phyloP scores from a whole-genome alignment of 1,139 yeast species.

The Candida anutae region DNA sequence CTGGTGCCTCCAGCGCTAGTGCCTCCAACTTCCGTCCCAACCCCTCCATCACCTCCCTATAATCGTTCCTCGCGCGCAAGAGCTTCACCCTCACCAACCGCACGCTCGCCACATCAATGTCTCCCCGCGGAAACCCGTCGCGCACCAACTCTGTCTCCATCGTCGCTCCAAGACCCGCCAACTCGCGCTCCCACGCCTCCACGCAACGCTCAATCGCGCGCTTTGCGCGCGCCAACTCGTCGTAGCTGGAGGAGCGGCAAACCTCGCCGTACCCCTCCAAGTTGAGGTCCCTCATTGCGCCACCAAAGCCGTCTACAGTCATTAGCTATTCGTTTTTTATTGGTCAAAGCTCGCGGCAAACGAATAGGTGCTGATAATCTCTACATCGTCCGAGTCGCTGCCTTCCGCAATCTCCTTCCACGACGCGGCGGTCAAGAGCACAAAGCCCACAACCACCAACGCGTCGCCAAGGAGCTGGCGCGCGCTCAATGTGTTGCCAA shows the following conservation, averaged over 20 bases:
- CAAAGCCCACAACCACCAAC: slow-evolving; percentile 60
- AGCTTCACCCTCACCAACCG: slow-evolving; percentile 58
- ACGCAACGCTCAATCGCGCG: slow-evolving; percentile 27
- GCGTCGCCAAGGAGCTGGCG: slow-evolving; percentile 51
- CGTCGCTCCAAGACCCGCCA: slow-evolving; percentile 34
- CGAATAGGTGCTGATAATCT: slow-evolving; percentile 35
- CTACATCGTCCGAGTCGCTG: slow-evolving; percentile 52
- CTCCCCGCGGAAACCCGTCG: slow-evolving; percentile 84
- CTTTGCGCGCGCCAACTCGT: slow-evolving; percentile 24
- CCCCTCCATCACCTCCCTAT: slow-evolving; percentile 39
- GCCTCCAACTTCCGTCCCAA: slow-evolving; percentile 40
- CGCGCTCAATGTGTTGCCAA: slow-evolving; percentile 44
- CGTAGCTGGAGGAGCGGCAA: slow-evolving; percentile 18
- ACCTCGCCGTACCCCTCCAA: too few relatives aligned
- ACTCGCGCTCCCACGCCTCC: slow-evolving; percentile 21
- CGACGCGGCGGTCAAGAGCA: slow-evolving; percentile 59
- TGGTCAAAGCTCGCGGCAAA: slow-evolving; percentile 27
- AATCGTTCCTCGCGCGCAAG: slow-evolving; percentile 64
- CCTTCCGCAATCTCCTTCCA: slow-evolving; percentile 68
- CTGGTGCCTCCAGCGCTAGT: too few relatives aligned
- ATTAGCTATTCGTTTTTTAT: not conserved
- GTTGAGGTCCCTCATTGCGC: slow-evolving; percentile 34
- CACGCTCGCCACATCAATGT: slow-evolving; percentile 69
- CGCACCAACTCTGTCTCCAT: slow-evolving; percentile 58
- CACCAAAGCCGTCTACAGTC: slow-evolving; percentile 21